Evolutionary conservation across 202 grass and related monocot species (phyloP).

Genomic region (Brachypodium distachyon): DNA sequence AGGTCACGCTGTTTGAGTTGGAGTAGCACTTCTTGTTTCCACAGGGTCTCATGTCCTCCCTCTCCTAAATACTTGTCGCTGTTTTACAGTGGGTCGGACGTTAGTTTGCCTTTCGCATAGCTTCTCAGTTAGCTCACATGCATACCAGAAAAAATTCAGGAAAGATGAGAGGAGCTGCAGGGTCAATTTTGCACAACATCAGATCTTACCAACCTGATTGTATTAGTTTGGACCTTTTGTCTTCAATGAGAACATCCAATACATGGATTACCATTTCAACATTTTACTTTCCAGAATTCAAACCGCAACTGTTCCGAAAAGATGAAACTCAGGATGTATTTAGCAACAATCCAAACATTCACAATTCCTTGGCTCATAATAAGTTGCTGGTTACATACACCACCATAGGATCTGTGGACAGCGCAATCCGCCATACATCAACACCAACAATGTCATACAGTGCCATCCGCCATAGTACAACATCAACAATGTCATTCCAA

Average conservation of each 20-base stretch:
- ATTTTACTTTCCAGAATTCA: background rate
- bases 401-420: slow-evolving; percentile 10
- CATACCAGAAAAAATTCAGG: no score
- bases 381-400: slow-evolving; percentile 23
- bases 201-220: no score
- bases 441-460: slow-evolving; percentile 14
- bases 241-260: background rate
- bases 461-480: slow-evolving; percentile 9
- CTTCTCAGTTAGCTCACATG: no score
- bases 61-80: no score
- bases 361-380: slow-evolving; percentile 2
- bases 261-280: background rate
- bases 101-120: no score
- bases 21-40: no score
- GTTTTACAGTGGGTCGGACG: no score
- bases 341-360: background rate
- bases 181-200: no score
- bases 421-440: slow-evolving; percentile 11
- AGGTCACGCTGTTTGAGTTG: no score
- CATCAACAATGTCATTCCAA: slow-evolving; percentile 26
- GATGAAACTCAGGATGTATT: background rate
- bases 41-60: no score
- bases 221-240: no score
- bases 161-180: no score
- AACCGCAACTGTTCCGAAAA: background rate